These are phyloP conservation scores for Penicillium aurantiogriseum DNA, from an alignment of 2,329 filamentous ascomycete species.

Conservation along the genomic window DNA sequence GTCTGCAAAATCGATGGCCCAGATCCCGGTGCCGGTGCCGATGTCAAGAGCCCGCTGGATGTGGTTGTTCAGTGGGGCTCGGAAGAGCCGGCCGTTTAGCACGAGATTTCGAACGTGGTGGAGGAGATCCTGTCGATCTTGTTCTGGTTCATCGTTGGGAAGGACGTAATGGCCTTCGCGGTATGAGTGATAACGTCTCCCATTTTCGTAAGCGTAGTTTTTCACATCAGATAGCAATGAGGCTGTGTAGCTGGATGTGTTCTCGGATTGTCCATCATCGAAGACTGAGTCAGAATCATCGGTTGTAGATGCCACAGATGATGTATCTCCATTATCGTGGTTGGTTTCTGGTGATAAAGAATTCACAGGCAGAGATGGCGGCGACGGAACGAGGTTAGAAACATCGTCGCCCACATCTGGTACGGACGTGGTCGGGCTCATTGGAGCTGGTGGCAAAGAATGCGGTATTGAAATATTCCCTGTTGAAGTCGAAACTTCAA, in stretches of 20 bases:
- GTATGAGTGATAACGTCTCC: conserved; percentile 31
- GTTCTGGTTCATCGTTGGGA: conserved; percentile 38
- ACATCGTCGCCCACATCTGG: background rate
- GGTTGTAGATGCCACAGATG: conserved; percentile 13
- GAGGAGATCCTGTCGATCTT: conserved; percentile 38
- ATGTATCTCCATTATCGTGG: conserved; percentile 7
- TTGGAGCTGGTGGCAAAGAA: background rate
- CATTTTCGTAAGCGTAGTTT: conserved; percentile 27
- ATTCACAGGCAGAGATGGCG: background rate
- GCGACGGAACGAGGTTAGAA: background rate
- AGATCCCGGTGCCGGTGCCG: conserved; percentile 40
- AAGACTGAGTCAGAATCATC: conserved; percentile 17
- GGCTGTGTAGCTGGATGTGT: conserved; percentile 20
- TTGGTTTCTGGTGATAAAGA: background rate
- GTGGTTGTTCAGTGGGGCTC: conserved; percentile 36
- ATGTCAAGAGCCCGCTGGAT: conserved; percentile 39
- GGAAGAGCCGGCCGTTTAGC: conserved; percentile 36
- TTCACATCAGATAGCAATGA: conserved; percentile 25
- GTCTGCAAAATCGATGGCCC: conserved; percentile 39
- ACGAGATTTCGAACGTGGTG: conserved; percentile 39
- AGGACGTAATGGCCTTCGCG: conserved; percentile 33
- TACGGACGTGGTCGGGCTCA: background rate
- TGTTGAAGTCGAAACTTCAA: background rate
- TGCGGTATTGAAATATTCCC: background rate
- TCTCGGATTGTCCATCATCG: conserved; percentile 19